Percentiles rank a stretch among this genome's conserved stretches.
These are phyloP conservation scores for Filobasidium uniguttulatum DNA, from an alignment of 1,284 basidiomycete genomes.

Conservation along the genomic window DNA sequence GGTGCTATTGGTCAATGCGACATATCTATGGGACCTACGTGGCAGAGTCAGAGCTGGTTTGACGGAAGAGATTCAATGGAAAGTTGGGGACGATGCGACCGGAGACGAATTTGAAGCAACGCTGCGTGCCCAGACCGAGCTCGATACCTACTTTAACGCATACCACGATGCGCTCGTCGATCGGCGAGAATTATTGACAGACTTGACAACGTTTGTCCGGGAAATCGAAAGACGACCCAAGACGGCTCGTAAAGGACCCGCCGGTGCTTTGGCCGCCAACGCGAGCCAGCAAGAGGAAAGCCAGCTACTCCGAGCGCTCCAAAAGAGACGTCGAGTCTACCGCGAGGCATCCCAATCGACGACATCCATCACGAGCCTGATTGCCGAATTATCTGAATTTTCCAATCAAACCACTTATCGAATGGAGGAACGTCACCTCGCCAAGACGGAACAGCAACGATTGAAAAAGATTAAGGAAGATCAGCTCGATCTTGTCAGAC, in stretches of 20 bases:
- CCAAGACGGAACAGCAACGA: neutral
- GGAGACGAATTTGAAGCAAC: constrained; percentile 33
- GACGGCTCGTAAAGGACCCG: too few species aligned
- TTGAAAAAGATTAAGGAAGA: neutral
- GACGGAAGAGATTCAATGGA: constrained; percentile 23
- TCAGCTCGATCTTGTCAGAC: neutral
- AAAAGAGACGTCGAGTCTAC: neutral
- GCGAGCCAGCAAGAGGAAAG: neutral
- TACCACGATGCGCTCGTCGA: constrained; percentile 32
- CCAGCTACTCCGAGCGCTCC: neutral
- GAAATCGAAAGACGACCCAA: neutral
- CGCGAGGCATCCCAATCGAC: neutral
- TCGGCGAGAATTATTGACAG: constrained; percentile 20
- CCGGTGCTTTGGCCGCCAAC: neutral
- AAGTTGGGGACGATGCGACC: constrained; percentile 21
- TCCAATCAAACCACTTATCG: neutral
- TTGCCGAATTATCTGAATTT: neutral
- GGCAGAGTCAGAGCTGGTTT: constrained; percentile 26
- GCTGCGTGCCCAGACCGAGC: constrained; percentile 27
- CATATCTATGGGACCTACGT: constrained; percentile 29
- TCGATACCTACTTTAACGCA: constrained; percentile 31
- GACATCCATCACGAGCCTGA: too few species aligned
- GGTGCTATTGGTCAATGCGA: constrained; percentile 32
- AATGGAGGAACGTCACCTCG: neutral
- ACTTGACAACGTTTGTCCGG: neutral